Evolutionary conservation across 768 basidiomycete genomes (phyloP), one percentile per base, ranked within the genome.

Genomic region (Amanita muscaria): DNA sequence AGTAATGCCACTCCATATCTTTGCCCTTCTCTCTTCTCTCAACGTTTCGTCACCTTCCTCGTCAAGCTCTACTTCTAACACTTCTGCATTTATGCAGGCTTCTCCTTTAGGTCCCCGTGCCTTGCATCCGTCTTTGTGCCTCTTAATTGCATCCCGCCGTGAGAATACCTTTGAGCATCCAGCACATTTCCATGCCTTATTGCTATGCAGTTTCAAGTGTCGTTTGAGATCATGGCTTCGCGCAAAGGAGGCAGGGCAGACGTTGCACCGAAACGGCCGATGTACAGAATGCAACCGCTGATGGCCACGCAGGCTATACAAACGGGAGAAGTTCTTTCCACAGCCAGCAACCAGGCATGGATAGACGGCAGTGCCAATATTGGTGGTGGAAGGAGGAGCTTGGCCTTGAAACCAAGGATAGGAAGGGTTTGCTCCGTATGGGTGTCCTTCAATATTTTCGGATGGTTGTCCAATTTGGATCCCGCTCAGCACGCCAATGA

Each of bases 141-240:
- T 72, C 57, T 83, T 84, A 56, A 88, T 80, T 3, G 85, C 85
- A 57, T 88, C 86, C 34, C 81, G 70, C n/a, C 81, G 64, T 2
- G 82, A 83, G 56, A 88, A 88, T 16, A 80, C 64, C 60, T 84
- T 86, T 36, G 70, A 72, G 55, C 86, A 88, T 2, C 83, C 85
- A 29, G 64, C 69, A 53, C 86, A 88, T 52, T 79, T 75, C 76
- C 76, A 88, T 19, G 80, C 82, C 50, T 74, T 82, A 52, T 72
- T 76, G 48, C 80, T 82, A 58, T 88, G 86, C 30, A 83, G 63
- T 53, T 76, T 77, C 39, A 74, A 56, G 59, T 88, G 86, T n/a
- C 86, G 75, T 62, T 84, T 87, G 37, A 87, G 68, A 58, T 88
- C 86, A 51, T 88, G 85, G 49, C 82, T 84, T 38, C 86, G 74